These are phyloP conservation scores for barley (Hordeum vulgare) DNA, from an alignment of 176 grass and related monocot species.

Conservation along the genomic window DNA sequence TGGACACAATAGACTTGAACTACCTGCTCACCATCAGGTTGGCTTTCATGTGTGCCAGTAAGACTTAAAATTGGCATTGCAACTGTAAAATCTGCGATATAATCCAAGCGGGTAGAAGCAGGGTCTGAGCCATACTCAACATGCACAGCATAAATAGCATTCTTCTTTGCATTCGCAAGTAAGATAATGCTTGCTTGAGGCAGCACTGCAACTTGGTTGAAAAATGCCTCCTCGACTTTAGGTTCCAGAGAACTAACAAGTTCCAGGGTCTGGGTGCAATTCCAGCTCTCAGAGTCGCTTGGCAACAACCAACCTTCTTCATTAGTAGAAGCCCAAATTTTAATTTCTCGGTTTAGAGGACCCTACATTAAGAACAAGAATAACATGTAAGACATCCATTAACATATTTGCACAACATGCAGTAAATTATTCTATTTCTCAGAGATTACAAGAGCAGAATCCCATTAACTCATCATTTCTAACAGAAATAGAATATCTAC, in stretches of 20 bases:
- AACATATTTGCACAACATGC: background rate
- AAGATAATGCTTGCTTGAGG: constrained; percentile 90
- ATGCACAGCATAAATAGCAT: constrained; percentile 96
- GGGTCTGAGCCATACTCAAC: constrained; percentile 76
- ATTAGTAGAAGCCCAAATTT: constrained; percentile 79
- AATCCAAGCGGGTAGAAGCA: constrained; percentile 81
- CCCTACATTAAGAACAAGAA: constrained; percentile 51
- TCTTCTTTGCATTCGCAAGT: constrained; percentile 98
- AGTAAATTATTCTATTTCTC: background rate
- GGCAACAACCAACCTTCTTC: constrained; percentile 86
- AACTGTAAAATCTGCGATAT: constrained; percentile 97
- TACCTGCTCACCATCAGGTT: constrained; percentile 67
- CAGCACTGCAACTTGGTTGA: constrained; percentile 81
- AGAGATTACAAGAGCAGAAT: background rate
- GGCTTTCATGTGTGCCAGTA: constrained; percentile 65
- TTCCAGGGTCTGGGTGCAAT: constrained; percentile 88
- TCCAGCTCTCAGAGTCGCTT: constrained; percentile 80
- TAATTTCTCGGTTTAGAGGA: constrained; percentile 88
- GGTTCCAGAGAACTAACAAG: constrained; percentile 73
- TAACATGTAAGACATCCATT: background rate
- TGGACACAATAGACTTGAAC: constrained; percentile 98
- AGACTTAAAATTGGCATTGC: constrained; percentile 98
- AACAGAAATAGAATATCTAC: background rate
- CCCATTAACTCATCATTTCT: background rate
- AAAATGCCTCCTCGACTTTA: constrained; percentile 77